phyloP scores from a whole-genome alignment of 768 basidiomycete genomes.

The Glaciozyma martinii region DNA sequence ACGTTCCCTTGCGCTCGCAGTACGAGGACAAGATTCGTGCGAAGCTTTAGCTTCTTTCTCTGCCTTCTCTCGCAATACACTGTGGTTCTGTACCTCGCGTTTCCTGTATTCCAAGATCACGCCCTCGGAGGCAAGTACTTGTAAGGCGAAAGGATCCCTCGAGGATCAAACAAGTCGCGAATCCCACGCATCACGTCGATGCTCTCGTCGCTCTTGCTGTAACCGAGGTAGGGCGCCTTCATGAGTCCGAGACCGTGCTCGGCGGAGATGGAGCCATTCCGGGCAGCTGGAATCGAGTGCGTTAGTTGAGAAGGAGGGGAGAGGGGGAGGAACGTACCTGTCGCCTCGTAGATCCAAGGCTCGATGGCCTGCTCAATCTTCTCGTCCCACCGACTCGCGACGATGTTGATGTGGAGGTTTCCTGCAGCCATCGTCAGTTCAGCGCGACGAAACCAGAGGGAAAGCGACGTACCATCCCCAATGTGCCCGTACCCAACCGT shows the following conservation, averaged over 20 bases:
- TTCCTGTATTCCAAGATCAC: not conserved
- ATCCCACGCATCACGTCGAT: conserved; percentile 85
- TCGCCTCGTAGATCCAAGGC: conserved; percentile 78
- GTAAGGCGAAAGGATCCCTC: conserved; percentile 81
- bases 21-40: conserved; percentile 28
- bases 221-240: conserved; percentile 82
- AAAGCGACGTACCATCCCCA: conserved; percentile 66
- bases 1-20: not conserved
- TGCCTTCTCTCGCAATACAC: not conserved
- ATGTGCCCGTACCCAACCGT: conserved; percentile 94
- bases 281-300: conserved; percentile 36
- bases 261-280: conserved; percentile 86
- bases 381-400: conserved; percentile 68
- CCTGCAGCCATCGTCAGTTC: conserved; percentile 41
- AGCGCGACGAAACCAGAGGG: not conserved
- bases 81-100: not conserved
- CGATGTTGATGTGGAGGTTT: conserved; percentile 86
- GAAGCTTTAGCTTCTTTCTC: conserved; percentile 12
- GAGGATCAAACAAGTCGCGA: conserved; percentile 79
- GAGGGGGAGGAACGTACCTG: conserved; percentile 47
- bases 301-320: not conserved
- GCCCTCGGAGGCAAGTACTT: not conserved
- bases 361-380: conserved; percentile 82
- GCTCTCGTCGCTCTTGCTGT: conserved; percentile 70
- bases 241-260: conserved; percentile 95